A percentile compares a stretch with the other conserved stretches of the same genome.
phyloP scores from a whole-genome alignment of 2,329 filamentous ascomycete genomes.

The Penicillium sp. region DNA sequence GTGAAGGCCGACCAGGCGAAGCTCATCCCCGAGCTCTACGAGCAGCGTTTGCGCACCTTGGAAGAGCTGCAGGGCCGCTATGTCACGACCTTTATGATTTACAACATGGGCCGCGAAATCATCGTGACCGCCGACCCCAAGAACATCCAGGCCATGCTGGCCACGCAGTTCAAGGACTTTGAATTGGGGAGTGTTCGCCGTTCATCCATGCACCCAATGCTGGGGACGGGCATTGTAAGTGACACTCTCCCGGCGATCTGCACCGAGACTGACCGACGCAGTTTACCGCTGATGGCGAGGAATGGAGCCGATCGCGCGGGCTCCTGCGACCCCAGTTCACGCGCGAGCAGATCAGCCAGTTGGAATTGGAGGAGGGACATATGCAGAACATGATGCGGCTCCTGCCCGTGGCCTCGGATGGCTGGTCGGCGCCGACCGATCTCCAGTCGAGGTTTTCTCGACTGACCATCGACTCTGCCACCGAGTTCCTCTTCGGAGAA shows the following conservation, averaged over 20 bases:
- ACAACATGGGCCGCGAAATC: too few species aligned
- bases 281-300: conserved; percentile 74
- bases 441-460: conserved; percentile 76
- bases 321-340: conserved; percentile 85
- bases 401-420: conserved; percentile 52
- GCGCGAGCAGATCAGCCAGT: conserved; percentile 77
- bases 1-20: too few species aligned
- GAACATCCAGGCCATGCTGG: conserved; percentile 88
- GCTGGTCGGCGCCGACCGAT: conserved; percentile 55
- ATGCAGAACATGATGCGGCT: conserved; percentile 68
- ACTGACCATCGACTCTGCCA: conserved; percentile 78
- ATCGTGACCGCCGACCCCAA: conserved; percentile 79
- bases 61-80: too few species aligned
- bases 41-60: too few species aligned
- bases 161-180: conserved; percentile 81
- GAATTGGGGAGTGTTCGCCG: too few species aligned
- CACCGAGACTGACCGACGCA: conserved; percentile 70
- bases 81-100: too few species aligned
- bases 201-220: too few species aligned
- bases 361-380: conserved; percentile 79
- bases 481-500: conserved; percentile 78
- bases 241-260: conserved; percentile 63
- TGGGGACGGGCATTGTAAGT: too few species aligned
- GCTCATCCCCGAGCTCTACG: too few species aligned
- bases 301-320: conserved; percentile 80